Percentiles rank a stretch among this genome's conserved stretches.
phyloP scores from a whole-genome alignment of 352 stramenopile species.

The Phytophthora fragariaefolia region DNA sequence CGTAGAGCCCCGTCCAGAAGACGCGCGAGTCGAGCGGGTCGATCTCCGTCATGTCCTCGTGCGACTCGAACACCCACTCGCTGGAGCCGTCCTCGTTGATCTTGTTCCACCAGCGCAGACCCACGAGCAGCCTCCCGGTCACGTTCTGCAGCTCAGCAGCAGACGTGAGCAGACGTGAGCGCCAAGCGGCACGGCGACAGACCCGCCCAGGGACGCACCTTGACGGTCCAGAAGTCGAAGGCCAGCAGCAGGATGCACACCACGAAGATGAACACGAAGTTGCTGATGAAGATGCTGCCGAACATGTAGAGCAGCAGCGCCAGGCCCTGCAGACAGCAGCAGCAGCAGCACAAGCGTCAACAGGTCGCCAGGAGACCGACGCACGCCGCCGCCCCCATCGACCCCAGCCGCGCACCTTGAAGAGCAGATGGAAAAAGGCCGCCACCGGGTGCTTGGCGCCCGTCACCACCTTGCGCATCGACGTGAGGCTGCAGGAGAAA shows the following conservation, averaged over 20 bases:
- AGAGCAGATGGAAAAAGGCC: slow-evolving; percentile 97
- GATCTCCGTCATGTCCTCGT: slow-evolving; percentile 92
- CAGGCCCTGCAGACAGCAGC: slow-evolving; percentile 41
- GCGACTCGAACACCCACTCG: slow-evolving; percentile 97
- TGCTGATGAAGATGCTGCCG: slow-evolving; percentile 88
- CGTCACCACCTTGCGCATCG: slow-evolving; percentile 72
- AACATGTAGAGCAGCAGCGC: slow-evolving; percentile 96
- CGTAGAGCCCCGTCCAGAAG: slow-evolving; percentile 97
- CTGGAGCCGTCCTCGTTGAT: slow-evolving; percentile 95
- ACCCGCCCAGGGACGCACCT: slow-evolving; percentile 51
- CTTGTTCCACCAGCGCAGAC: slow-evolving; percentile 98
- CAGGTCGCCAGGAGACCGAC: slow-evolving; percentile 5
- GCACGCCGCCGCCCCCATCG: no score
- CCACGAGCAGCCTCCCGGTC: slow-evolving; percentile 90
- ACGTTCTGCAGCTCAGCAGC: slow-evolving; percentile 67
- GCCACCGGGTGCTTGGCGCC: slow-evolving; percentile 93
- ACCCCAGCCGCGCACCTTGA: slow-evolving; percentile 89
- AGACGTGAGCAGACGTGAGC: slow-evolving; percentile 39
- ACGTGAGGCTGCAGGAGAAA: slow-evolving; percentile 71
- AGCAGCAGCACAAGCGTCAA: not conserved
- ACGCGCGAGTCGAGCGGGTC: slow-evolving; percentile 90
- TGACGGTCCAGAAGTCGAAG: slow-evolving; percentile 99
- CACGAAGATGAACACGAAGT: slow-evolving; percentile 97
- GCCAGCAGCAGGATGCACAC: slow-evolving; percentile 96
- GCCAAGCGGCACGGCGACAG: not conserved